Base-by-base conservation (phyloP, 495 filamentous ascomycete species). In the Usnea hakonensis region DNA sequence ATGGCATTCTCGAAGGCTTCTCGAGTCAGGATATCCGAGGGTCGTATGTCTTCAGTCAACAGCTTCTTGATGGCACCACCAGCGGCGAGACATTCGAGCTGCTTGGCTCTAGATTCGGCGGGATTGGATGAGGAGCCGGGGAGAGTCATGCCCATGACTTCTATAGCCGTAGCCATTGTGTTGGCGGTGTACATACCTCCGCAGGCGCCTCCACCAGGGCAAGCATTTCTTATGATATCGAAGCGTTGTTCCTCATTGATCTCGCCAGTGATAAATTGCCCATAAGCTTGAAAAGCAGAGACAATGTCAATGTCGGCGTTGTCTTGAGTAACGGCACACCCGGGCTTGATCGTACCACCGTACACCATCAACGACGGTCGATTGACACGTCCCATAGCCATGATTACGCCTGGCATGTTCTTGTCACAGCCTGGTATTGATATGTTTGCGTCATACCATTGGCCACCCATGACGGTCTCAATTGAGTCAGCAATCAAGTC, bases 161-260 rank as follows among this genome's bases (percentile, higher is more conserved):
- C 94, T 65, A 97, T 95, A n/a, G 92, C 92, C 7, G 87, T 87
- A 52, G 94, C 94, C 91, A 98, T 95, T 55, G 94, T 98, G 81
- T 98, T 98, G 59, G 94, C 94, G 21, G 94, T 98, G 79, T 98
- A 98, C 94, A 98, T 98, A 63, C 94, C 94, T 70, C 94, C 94
- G 71, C 94, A 98, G 23, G 95, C 94, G 64, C 94, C 94, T 64
- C 87, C 81, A 52, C 94, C 94, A 44, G 93, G 93, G 74, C 93
- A 97, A 38, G 94, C 94, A 74, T 97, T 80, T 60, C 93, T 83
- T 71, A 97, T 96, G 71, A 97, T 93, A 74, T 98, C 94, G 70
- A 88, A 93, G 32, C 94, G 86, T 74, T 90, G 79, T 68, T 92
- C 86, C 79, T 98, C 94, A 68, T 80, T 85, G 72, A 97, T 97